phyloP scores from a whole-genome alignment of 2,329 filamentous ascomycete genomes.

The Gyromitra esculenta region DNA sequence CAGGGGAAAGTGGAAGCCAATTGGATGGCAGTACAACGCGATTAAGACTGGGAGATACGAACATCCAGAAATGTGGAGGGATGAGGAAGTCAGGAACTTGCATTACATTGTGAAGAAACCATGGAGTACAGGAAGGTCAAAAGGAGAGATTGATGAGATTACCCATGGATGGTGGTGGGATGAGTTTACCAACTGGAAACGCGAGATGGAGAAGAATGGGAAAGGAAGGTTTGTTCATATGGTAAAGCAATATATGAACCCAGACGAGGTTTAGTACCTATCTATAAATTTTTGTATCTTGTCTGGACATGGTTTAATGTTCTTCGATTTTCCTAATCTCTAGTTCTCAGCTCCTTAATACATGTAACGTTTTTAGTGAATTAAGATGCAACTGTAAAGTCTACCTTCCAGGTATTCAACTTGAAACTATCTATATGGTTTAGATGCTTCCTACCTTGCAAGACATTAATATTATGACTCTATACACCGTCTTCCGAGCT shows the following conservation, averaged over 20 bases:
- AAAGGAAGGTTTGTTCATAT: constrained; percentile 50
- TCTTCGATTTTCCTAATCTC: no score
- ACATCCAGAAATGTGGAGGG: constrained; percentile 66
- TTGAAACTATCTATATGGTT: no score
- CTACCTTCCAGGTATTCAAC: no score
- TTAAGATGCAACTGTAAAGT: no score
- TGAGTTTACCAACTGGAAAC: constrained; percentile 62
- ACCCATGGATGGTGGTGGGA: constrained; percentile 68
- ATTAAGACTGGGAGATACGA: constrained; percentile 68
- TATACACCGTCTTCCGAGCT: not conserved
- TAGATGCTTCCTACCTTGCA: no score
- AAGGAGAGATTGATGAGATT: constrained; percentile 65
- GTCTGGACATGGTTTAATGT: no score
- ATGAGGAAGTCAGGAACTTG: constrained; percentile 64
- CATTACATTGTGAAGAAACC: constrained; percentile 70
- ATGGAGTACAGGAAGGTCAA: constrained; percentile 64
- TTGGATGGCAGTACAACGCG: constrained; percentile 67
- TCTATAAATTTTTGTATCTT: no score
- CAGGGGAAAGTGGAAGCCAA: constrained; percentile 61
- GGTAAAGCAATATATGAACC: constrained; percentile 37
- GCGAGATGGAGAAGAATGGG: constrained; percentile 55
- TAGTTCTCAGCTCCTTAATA: no score
- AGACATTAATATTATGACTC: not conserved
- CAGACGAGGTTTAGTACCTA: not conserved
- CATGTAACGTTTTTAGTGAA: no score